Percentiles rank a stretch among this genome's conserved stretches.
Evolutionary conservation across 768 basidiomycete genomes (phyloP).

Genomic region (Podaxis carcinomalis): DNA sequence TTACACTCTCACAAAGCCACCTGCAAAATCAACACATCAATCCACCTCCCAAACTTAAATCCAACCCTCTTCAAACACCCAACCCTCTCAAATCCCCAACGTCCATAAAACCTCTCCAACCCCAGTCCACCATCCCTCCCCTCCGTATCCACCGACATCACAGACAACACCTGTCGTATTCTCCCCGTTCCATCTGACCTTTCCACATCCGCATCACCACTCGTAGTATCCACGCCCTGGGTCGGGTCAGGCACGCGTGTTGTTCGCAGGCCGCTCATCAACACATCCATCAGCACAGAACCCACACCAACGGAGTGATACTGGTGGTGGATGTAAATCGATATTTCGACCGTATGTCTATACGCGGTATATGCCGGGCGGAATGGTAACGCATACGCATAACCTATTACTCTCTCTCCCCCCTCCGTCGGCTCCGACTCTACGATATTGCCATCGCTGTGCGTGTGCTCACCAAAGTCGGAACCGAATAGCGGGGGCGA

Average conservation of each 20-base stretch:
- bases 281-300: slow-evolving; percentile 11
- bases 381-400: slow-evolving; percentile 16
- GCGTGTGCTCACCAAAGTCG: too few species aligned
- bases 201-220: neutral
- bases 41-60: slow-evolving; percentile 19
- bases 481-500: neutral
- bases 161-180: slow-evolving; percentile 15
- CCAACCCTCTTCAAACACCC: slow-evolving; percentile 18
- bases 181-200: neutral
- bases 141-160: slow-evolving; percentile 18
- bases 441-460: neutral
- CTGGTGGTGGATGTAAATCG: slow-evolving; percentile 17
- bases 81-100: slow-evolving; percentile 19
- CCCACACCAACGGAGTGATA: slow-evolving; percentile 13
- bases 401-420: slow-evolving; percentile 13
- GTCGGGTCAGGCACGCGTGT: neutral
- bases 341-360: slow-evolving; percentile 19
- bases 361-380: slow-evolving; percentile 18
- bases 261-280: neutral
- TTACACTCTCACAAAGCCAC: slow-evolving; percentile 8
- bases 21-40: slow-evolving; percentile 18
- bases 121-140: slow-evolving; percentile 14
- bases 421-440: too few species aligned
- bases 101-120: slow-evolving; percentile 18
- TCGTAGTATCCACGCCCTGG: neutral